Evolutionary conservation across 176 grass and related monocot species (phyloP).

Genomic region (Pontederia crassipes): DNA sequence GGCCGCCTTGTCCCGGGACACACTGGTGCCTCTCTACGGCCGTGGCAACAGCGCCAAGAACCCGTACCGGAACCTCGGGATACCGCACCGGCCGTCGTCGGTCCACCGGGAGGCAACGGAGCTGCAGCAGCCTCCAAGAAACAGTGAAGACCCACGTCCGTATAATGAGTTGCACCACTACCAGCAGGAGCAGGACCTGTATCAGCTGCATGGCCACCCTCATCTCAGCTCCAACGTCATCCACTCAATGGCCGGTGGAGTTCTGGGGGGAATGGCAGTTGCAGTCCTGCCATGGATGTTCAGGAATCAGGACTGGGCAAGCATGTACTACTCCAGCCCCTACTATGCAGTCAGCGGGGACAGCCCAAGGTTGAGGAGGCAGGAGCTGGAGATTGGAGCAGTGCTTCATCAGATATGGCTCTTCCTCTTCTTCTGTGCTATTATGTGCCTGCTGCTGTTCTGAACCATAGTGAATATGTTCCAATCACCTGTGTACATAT

Average conservation of each 20-base stretch:
- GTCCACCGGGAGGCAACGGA: neutral
- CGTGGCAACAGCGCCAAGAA: neutral
- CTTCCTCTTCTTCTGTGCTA: conserved; percentile 54
- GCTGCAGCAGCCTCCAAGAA: too few species aligned
- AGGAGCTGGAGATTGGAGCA: conserved; percentile 47
- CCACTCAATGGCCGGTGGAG: conserved; percentile 38
- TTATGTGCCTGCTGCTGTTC: conserved; percentile 70
- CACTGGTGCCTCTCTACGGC: conserved; percentile 13
- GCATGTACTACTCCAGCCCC: conserved; percentile 23
- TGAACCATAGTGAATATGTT: neutral
- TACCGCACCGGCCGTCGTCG: conserved; percentile 36
- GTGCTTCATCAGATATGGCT: conserved; percentile 63
- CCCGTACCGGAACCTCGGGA: neutral
- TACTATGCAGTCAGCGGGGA: conserved; percentile 9
- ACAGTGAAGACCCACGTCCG: neutral
- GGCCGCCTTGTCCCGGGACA: neutral
- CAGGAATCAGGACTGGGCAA: conserved; percentile 14
- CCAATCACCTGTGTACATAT: too few species aligned
- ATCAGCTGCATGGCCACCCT: conserved; percentile 12
- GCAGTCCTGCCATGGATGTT: conserved; percentile 36
- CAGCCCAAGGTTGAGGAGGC: conserved; percentile 43
- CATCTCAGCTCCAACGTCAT: neutral
- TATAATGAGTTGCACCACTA: neutral
- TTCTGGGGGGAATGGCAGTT: conserved; percentile 35
- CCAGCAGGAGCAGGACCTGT: neutral